Base-by-base conservation (phyloP, 345 rosid genomes). In the Melaleuca quinquenervia region DNA sequence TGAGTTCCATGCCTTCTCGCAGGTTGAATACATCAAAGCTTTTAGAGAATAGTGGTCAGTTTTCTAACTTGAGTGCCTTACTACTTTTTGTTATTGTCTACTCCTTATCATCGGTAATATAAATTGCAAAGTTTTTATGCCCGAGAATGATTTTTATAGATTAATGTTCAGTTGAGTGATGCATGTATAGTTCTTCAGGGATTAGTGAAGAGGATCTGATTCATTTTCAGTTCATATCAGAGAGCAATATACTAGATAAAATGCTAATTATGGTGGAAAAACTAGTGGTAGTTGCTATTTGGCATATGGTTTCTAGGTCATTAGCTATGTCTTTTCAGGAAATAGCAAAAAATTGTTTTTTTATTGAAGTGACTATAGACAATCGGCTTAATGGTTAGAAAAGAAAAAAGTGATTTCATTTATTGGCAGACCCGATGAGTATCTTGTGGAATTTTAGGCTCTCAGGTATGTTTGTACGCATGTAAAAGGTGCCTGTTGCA, bases 1-100 rank as follows among this genome's bases (percentile, higher is more conserved):
- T 97, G 90, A 97, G 98, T 92, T 97, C 99, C 90, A 91, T 88
- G 94, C 98, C 99, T 86, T 92, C 98, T 87, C 99, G 99, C 91
- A 97, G 99, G 91, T 89, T 97, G 95, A 97, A 97, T 90, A 91
- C 98, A 84, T 90, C 98, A 80, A 97, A 97, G 90, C 98, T 97
- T 87, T 87, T 97, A 82, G 99, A 97, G 90, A 96, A 97, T 87
- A 93, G 99, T 85, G 98, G 99, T 97, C 86, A 90, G 94, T 83
- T 84, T 82, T 52, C 11, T 83, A 70, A 36, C 26, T 32, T 9
- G 80, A 70, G 48, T 36, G 24, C 36, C 80, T 36, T 16, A 64
- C 76, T 64, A 36, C 24, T 18, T 70, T 36, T 70, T 70, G 24
- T 32, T 70, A 70, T 70, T 36, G 36, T 70, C 36, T 70, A 36